A percentile compares a stretch with the other conserved stretches of the same genome.
Evolutionary conservation across 805 yeast genomes (phyloP).

Genomic region (Ogataea neopini): DNA sequence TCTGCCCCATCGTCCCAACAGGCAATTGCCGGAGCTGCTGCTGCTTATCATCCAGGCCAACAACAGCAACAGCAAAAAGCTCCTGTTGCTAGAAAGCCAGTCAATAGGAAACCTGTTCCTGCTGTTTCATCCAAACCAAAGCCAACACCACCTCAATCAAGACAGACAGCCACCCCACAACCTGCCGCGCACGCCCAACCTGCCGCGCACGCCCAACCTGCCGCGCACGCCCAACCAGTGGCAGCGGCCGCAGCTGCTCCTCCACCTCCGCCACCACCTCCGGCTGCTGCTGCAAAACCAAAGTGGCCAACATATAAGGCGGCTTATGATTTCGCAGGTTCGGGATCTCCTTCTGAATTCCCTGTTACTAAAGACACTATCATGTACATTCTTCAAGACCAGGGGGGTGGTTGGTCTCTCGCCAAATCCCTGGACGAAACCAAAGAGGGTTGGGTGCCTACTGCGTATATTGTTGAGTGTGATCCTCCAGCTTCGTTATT

Average conservation of each 20-base stretch:
- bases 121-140: conserved; percentile 24
- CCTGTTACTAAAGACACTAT: conserved; percentile 77
- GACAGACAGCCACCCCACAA: conserved; percentile 14
- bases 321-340: conserved; percentile 84
- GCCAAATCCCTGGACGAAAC: conserved; percentile 76
- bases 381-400: conserved; percentile 68
- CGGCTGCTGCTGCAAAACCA: conserved; percentile 62
- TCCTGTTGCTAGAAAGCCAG: conserved; percentile 33
- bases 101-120: conserved; percentile 28
- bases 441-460: conserved; percentile 96
- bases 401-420: conserved; percentile 92
- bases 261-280: conserved; percentile 77
- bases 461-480: conserved; percentile 75
- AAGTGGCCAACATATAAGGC: conserved; percentile 80
- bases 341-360: conserved; percentile 78
- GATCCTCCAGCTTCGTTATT: conserved; percentile 45
- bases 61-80: conserved; percentile 18
- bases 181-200: neutral
- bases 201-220: conserved; percentile 14
- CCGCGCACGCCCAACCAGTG: conserved; percentile 13
- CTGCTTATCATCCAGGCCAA: conserved; percentile 41
- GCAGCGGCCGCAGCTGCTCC: conserved; percentile 18
- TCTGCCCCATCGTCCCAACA: conserved; percentile 38
- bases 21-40: conserved; percentile 39
- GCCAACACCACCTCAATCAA: conserved; percentile 27